A percentile compares a stretch with the other conserved stretches of the same genome.
phyloP scores from a whole-genome alignment of 805 yeast species.

The Yarrowia bubula region DNA sequence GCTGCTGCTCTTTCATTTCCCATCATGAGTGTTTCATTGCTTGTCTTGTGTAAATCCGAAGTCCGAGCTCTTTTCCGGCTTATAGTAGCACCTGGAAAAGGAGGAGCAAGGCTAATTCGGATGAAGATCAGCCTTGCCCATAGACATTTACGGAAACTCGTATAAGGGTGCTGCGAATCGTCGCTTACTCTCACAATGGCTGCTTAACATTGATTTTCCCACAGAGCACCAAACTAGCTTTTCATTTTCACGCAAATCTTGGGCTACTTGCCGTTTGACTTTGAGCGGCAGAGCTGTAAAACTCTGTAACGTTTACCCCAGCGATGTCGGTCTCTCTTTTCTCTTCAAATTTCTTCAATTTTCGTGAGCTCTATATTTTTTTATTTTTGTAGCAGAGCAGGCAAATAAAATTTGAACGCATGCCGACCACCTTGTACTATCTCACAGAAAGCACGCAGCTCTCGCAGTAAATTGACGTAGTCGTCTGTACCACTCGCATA shows the following conservation, averaged over 20 bases:
- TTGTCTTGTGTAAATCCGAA: no score
- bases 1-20: no score
- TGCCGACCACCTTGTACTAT: slow-evolving; percentile 7
- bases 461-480: slow-evolving; percentile 2
- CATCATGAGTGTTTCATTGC: no score
- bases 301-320: neutral
- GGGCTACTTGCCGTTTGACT: neutral
- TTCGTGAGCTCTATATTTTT: neutral
- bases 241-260: slow-evolving; percentile 24
- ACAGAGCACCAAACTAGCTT: neutral
- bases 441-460: slow-evolving; percentile 12
- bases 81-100: neutral
- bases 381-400: no score
- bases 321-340: neutral
- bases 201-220: neutral
- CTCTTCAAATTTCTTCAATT: neutral
- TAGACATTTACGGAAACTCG: neutral
- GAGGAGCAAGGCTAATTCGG: neutral
- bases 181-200: neutral
- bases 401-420: neutral
- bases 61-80: neutral
- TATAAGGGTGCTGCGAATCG: neutral
- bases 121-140: neutral
- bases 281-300: neutral
- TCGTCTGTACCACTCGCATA: neutral